Evolutionary conservation across 805 yeast species (phyloP).

Genomic region (Metschnikowia koreensis): DNA sequence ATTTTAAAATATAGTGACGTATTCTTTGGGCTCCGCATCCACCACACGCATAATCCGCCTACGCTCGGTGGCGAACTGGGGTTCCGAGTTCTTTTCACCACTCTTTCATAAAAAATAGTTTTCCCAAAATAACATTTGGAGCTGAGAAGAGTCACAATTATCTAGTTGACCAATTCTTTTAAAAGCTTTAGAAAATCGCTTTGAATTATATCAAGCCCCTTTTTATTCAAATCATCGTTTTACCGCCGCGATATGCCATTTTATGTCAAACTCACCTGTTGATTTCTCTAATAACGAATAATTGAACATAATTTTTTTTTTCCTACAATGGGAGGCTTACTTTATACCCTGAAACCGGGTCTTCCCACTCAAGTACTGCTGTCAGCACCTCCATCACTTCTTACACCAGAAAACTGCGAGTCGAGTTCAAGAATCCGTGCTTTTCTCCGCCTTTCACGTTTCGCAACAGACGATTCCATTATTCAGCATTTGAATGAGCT

Average conservation of each 20-base stretch:
- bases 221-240: too few relatives aligned
- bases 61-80: neutral
- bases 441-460: constrained; percentile 38
- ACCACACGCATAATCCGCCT: neutral
- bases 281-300: too few relatives aligned
- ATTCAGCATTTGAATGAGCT: constrained; percentile 38
- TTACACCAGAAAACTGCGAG: constrained; percentile 33
- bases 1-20: too few relatives aligned
- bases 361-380: neutral
- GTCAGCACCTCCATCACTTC: constrained; percentile 13
- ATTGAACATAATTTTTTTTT: too few relatives aligned
- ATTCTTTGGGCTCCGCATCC: neutral
- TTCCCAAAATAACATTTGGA: neutral
- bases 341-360: neutral
- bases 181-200: too few relatives aligned
- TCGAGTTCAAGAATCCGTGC: constrained; percentile 35
- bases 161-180: too few relatives aligned
- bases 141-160: too few relatives aligned
- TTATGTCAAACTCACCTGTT: too few relatives aligned
- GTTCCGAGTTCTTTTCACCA: neutral
- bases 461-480: constrained; percentile 41
- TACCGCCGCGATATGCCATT: too few relatives aligned
- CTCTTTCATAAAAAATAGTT: neutral
- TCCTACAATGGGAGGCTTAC: neutral
- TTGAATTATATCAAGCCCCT: too few relatives aligned